Conservation (phyloP, 2,329 filamentous ascomycete genomes). For the Lachnellula cervina region DNA sequence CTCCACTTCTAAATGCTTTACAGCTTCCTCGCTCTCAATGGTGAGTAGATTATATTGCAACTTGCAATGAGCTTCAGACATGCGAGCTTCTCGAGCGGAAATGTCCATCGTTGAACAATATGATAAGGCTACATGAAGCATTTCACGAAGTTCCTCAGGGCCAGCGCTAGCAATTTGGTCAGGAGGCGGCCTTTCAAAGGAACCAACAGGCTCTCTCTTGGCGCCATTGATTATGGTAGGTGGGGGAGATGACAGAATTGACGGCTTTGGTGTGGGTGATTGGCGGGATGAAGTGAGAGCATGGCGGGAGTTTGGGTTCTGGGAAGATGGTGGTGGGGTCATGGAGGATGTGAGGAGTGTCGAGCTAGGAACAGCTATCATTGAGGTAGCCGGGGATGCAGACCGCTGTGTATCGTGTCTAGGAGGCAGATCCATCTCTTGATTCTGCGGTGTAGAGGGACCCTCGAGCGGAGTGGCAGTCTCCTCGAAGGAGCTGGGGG, state of each 20-base stretch:
- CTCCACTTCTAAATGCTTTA: slow-evolving; percentile 84
- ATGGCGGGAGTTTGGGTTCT: slow-evolving; percentile 36
- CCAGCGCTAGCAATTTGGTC: slow-evolving; percentile 50
- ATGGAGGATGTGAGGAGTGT: slow-evolving; percentile 41
- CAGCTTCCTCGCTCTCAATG: slow-evolving; percentile 78
- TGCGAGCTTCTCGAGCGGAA: slow-evolving; percentile 61
- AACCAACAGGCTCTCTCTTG: slow-evolving; percentile 15
- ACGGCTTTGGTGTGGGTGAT: slow-evolving; percentile 16
- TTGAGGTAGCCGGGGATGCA: slow-evolving; percentile 17
- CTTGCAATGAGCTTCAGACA: slow-evolving; percentile 84
- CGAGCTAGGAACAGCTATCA: slow-evolving; percentile 29
- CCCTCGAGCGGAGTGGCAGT: slow-evolving; percentile 17
- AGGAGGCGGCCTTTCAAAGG: slow-evolving; percentile 35
- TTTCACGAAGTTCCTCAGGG: slow-evolving; percentile 50
- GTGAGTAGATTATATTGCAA: slow-evolving; percentile 80
- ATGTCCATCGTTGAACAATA: slow-evolving; percentile 50
- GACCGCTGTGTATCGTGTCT: slow-evolving; percentile 12
- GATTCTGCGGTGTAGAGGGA: slow-evolving; percentile 22
- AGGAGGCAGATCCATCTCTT: slow-evolving; percentile 13
- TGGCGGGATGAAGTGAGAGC: slow-evolving; percentile 5
- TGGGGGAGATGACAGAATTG: slow-evolving; percentile 27
- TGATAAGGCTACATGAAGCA: slow-evolving; percentile 50
- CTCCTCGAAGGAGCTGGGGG: slow-evolving; percentile 22
- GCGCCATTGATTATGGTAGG: slow-evolving; percentile 23
- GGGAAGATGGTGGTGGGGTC: slow-evolving; percentile 60